Evolutionary conservation across 495 filamentous ascomycete species (phyloP).

Genomic region (Neurospora sp.): DNA sequence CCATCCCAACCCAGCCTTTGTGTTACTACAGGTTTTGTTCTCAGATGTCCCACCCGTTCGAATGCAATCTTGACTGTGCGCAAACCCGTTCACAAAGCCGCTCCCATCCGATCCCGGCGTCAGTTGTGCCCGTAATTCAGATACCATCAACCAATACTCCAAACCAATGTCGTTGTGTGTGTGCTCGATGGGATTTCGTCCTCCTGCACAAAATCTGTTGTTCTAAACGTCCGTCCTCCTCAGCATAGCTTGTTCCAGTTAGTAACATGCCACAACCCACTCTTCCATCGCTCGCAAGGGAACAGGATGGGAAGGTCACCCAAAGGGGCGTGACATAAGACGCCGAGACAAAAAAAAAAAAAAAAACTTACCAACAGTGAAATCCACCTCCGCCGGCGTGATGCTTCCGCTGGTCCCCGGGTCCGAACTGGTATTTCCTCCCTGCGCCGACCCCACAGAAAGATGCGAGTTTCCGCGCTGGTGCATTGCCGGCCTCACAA

Average conservation of each 20-base stretch:
- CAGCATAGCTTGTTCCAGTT: background rate
- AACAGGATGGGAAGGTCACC: background rate
- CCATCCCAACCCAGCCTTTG: background rate
- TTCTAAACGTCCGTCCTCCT: background rate
- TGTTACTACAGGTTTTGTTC: background rate
- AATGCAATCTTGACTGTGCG: background rate
- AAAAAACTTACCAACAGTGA: background rate
- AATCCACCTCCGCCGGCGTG: background rate
- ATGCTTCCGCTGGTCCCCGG: background rate
- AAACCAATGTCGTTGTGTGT: background rate
- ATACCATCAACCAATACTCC: background rate
- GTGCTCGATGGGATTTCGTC: background rate
- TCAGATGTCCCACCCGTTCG: background rate
- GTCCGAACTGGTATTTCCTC: background rate
- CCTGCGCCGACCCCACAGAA: background rate
- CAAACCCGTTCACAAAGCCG: background rate
- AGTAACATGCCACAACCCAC: background rate
- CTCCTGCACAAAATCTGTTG: background rate
- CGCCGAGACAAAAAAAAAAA: background rate
- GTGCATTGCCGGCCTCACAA: background rate
- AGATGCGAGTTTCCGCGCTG: background rate
- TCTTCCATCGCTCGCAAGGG: background rate
- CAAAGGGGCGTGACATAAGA: background rate
- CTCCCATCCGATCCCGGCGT: background rate
- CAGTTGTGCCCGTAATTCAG: background rate